Evolutionary conservation across 2,329 filamentous ascomycete species (phyloP).

Genomic region (Stagonosporopsis rhizophila): DNA sequence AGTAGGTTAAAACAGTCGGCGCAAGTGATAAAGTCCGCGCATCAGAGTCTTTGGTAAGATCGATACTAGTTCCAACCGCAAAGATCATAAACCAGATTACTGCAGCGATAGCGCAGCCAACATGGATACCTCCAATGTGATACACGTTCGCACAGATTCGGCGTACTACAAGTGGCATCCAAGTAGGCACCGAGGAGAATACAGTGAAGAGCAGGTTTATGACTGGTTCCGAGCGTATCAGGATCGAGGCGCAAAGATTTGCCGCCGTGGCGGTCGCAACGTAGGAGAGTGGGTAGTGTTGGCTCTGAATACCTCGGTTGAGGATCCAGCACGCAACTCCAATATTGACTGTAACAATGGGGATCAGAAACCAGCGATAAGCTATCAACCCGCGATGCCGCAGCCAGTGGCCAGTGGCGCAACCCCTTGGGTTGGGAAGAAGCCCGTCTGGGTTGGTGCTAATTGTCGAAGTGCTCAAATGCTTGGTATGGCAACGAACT

Average conservation of each 20-base stretch:
- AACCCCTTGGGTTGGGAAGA: conserved; percentile 21
- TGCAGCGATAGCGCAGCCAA: conserved; percentile 45
- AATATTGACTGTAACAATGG: conserved; percentile 38
- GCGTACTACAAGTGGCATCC: conserved; percentile 40
- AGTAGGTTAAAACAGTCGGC: conserved; percentile 40
- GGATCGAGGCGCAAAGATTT: conserved; percentile 45
- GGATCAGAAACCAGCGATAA: conserved; percentile 42
- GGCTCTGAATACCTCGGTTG: conserved; percentile 30
- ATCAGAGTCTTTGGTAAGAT: conserved; percentile 35
- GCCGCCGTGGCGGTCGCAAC: conserved; percentile 47
- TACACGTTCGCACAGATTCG: conserved; percentile 45
- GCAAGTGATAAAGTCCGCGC: conserved; percentile 32
- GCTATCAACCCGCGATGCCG: conserved; percentile 42
- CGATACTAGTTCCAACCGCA: conserved; percentile 44
- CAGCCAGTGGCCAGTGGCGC: conserved; percentile 33
- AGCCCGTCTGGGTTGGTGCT: conserved; percentile 20
- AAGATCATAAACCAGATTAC: conserved; percentile 56
- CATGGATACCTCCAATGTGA: conserved; percentile 49
- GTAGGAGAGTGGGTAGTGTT: conserved; percentile 33
- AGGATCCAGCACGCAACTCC: conserved; percentile 39
- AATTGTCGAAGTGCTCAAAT: conserved; percentile 20
- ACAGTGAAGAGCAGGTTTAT: conserved; percentile 46
- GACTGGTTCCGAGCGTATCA: conserved; percentile 48
- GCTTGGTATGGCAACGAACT: conserved; percentile 13
- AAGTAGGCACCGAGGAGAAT: conserved; percentile 45